Base-by-base conservation (phyloP, 352 stramenopile genomes). In the Globisporangium cederbergense region DNA sequence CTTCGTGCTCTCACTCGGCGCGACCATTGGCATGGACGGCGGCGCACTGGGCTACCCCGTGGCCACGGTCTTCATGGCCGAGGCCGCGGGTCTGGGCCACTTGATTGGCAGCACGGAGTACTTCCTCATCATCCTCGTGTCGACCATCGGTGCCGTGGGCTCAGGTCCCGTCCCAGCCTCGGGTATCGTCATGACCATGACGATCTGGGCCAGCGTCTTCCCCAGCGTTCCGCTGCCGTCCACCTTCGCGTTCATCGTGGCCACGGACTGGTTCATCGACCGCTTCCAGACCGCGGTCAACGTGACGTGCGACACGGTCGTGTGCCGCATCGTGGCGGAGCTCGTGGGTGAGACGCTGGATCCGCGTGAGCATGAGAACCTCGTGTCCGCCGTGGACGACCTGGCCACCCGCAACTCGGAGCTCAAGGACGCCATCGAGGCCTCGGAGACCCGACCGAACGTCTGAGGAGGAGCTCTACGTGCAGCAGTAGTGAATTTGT, bases 181-280 rank as follows among this genome's bases (percentile, higher is more conserved):
- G 2, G 58, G 42, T 0, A 66, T 76, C 36, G 65, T 76, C 5
- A 72, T 75, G 54, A 64, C 66, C 30, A 72, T 72, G 52, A 70
- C 67, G 43, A 68, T 77, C 45, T 77, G 70, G 70, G 67, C 53
- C 8, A 67, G 51, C 5, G 64, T 77, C 4, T 71, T 69, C 45
- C 67, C 62, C 1, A 70, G 56, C 10, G 64, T 74, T 2, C 43
- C 69, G 6, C 58, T 87, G 18, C 79, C 79, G 28, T 70, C 73
- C n/a, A 72, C 77, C 4, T 90, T 90, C 56, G 67, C 71, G 3
- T 83, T 79, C 55, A 72, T 90, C 49, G 73, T 88, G 13, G 80
- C 76, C 22, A 86, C 70, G 18, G 80, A 90, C 62, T 88, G 78
- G 79, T 71, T 88, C 62, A 38, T 89, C 34, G 78, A 89, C 52